Conservation (phyloP, 164 flowering plant genomes). For the Vitis riparia region DNA sequence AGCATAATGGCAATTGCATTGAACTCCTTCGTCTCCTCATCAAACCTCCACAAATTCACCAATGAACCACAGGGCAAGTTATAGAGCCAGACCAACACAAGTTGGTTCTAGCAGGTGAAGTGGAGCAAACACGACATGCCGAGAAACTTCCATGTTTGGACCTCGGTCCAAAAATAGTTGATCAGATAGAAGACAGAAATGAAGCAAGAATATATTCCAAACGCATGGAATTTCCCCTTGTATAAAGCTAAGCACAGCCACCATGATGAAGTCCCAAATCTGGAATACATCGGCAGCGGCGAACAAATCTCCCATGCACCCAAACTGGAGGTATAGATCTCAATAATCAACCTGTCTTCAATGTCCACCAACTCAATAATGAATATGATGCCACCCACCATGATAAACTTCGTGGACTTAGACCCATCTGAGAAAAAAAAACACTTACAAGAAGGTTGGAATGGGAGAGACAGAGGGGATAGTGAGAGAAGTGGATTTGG, state of each 20-base stretch:
- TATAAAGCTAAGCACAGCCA: conserved; percentile 54
- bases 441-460: conserved; percentile 58
- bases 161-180: conserved; percentile 45
- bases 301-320: conserved; percentile 60
- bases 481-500: too few relatives aligned
- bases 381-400: conserved; percentile 59
- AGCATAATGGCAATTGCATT: conserved; percentile 67
- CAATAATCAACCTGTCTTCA: conserved; percentile 57
- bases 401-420: conserved; percentile 36
- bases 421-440: conserved; percentile 17
- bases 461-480: conserved; percentile 33
- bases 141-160: conserved; percentile 51
- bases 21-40: conserved; percentile 55
- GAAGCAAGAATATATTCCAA: conserved; percentile 45
- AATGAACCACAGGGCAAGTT: conserved; percentile 31
- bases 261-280: conserved; percentile 44
- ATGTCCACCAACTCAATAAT: conserved; percentile 60
- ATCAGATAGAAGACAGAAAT: conserved; percentile 50
- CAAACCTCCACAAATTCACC: conserved; percentile 54
- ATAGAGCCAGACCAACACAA: conserved; percentile 27
- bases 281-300: conserved; percentile 50
- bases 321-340: conserved; percentile 47
- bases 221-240: conserved; percentile 46
- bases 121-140: conserved; percentile 58
- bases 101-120: conserved; percentile 29